Evolutionary conservation across 176 grass and related monocot genomes (phyloP).

Genomic region (Juncus inflexus): DNA sequence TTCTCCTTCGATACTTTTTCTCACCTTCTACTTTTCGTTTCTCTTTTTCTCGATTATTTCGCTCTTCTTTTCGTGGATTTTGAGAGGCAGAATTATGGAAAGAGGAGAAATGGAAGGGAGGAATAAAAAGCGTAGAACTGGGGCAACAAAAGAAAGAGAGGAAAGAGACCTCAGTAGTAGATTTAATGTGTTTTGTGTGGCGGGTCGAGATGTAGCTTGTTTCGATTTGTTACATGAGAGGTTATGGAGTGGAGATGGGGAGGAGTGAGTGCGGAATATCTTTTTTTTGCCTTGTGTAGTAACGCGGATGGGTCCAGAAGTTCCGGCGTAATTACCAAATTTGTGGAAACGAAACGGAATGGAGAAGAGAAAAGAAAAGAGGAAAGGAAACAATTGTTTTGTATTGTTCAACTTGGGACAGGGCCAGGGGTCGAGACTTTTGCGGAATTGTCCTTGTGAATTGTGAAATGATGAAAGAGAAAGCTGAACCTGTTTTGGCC

Average conservation of each 20-base stretch:
- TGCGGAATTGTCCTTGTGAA: too few species aligned
- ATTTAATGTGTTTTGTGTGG: background rate
- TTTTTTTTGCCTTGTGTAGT: background rate
- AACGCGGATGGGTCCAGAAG: conserved; percentile 1
- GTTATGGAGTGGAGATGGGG: background rate
- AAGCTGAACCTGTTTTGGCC: too few species aligned
- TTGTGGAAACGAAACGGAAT: background rate
- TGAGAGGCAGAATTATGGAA: background rate
- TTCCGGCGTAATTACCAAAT: background rate
- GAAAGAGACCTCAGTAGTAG: background rate
- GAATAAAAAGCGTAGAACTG: background rate
- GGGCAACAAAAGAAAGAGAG: conserved; percentile 4
- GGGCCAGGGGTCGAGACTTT: too few species aligned
- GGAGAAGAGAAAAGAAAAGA: too few species aligned
- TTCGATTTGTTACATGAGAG: background rate
- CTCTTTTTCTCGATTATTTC: background rate
- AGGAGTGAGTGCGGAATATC: conserved; percentile 13
- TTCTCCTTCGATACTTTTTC: background rate
- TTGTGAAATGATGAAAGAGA: too few species aligned
- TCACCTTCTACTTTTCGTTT: background rate
- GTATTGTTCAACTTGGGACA: too few species aligned
- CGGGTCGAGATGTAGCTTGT: background rate
- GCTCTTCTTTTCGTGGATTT: background rate
- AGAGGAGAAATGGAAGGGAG: conserved; percentile 1
- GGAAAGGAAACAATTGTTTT: too few species aligned